Evolutionary conservation across 176 grass and related monocot species (phyloP), one percentile per base, ranked within the genome.

Genomic region (Aegilops bicornis): DNA sequence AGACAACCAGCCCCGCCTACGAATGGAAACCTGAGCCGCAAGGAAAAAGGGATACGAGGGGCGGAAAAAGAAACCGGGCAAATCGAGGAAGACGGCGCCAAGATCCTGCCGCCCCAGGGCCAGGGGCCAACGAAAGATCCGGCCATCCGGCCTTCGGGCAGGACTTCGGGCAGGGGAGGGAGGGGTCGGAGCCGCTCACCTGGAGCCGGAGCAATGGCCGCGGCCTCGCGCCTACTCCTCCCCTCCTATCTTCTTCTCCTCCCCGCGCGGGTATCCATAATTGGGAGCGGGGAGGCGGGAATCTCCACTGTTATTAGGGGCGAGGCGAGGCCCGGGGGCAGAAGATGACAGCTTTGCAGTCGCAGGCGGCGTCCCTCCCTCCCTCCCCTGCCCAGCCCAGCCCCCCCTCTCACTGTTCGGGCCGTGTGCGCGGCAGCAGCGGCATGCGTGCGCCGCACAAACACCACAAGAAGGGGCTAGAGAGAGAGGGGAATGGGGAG

Each of bases 281-380:
- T 89, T 89, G 86, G 65, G 65, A 73, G 84, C 79, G 65, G 43
- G 65, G 66, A 54, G 48, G 2, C 65, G 80, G 86, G 90, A 95
- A 95, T 91, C 90, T 89, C 66, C 78, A 82, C 83, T 88, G 85
- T 67, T 20, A 69, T 42, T 48, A 42, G 72, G 9, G 30, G 20
- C 13, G 69, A 66, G 30, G 20, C 13, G 69, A 66, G 58, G 71
- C 79, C 39, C 72, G 31, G 59, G 59, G 14, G 85, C 67, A 76
- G 73, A 30, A 84, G 68, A 59, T 69, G 85, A 81, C 81, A 91
- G 89, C 81, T 79, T 87, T 87, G 89, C 89, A 87, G 89, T 77
- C 73, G 73, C 73, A 74, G 71, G n/a, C 56, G 71, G 72, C 80
- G 63, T 58, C 31, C 30, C 45, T 74, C 81, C 8, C 66, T 14